Percentiles rank a stretch among this genome's conserved stretches.
Conservation (phyloP, 176 grass and related monocot genomes). For the Cenchrus purpureus region DNA sequence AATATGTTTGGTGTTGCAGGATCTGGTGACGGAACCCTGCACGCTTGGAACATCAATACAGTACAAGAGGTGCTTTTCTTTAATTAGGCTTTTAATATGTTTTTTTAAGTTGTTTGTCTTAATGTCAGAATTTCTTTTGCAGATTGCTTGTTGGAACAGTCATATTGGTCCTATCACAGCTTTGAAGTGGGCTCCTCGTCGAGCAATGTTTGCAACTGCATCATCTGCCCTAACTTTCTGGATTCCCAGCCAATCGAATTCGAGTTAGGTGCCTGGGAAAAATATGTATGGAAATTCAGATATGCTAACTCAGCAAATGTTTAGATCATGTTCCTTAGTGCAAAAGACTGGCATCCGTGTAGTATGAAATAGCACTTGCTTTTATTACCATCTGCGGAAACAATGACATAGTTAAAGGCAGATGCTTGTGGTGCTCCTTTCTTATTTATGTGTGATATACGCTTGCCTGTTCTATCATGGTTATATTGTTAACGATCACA, state of each 20-base stretch:
- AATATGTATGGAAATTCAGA: not conserved
- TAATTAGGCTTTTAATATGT: not conserved
- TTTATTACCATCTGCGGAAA: slow-evolving; percentile 30
- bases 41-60: slow-evolving; percentile 93
- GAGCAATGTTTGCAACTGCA: slow-evolving; percentile 89
- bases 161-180: slow-evolving; percentile 87
- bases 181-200: slow-evolving; percentile 84
- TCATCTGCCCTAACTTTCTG: slow-evolving; percentile 89
- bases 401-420: not conserved
- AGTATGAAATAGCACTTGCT: slow-evolving; percentile 28
- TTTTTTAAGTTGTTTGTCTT: slow-evolving; percentile 24
- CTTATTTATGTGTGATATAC: slow-evolving; percentile 17
- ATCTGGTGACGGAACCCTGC: slow-evolving; percentile 95
- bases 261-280: slow-evolving; percentile 32
- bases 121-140: slow-evolving; percentile 34
- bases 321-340: slow-evolving; percentile 20
- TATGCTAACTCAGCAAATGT: slow-evolving; percentile 28
- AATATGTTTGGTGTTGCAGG: slow-evolving; percentile 60
- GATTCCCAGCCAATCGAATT: slow-evolving; percentile 64
- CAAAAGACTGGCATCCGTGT: slow-evolving; percentile 6
- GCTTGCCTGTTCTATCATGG: not conserved
- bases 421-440: slow-evolving; percentile 9
- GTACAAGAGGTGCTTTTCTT: slow-evolving; percentile 72
- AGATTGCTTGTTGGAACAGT: slow-evolving; percentile 92
- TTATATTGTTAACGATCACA: not conserved